Conservation (phyloP, 345 rosid species). For the Citrus hindsii region DNA sequence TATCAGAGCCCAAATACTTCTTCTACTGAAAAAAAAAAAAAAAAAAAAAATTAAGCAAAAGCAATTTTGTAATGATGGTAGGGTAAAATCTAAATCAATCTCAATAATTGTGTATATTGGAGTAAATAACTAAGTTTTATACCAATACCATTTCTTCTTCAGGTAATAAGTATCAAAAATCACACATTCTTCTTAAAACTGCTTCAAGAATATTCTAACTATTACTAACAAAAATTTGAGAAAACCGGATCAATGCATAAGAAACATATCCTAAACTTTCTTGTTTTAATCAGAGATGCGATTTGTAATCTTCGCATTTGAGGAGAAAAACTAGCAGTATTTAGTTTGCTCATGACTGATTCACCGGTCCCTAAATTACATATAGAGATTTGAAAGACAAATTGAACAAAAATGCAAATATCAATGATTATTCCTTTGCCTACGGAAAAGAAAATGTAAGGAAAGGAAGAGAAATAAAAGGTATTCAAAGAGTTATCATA, state of each 20-base stretch:
- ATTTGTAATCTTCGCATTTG: background rate
- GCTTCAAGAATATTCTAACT: background rate
- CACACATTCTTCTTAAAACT: background rate
- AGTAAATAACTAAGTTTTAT: background rate
- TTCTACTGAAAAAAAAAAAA: background rate
- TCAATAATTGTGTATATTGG: background rate
- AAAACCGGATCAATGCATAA: slow-evolving; percentile 1
- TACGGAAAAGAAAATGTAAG: background rate
- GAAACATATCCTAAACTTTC: background rate
- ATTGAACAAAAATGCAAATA: background rate
- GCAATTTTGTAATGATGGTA: background rate
- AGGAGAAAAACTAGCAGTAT: background rate
- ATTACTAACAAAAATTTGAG: background rate
- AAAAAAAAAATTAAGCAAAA: background rate
- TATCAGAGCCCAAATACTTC: background rate
- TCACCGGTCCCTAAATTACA: background rate
- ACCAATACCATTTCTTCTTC: background rate
- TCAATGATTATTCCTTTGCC: background rate
- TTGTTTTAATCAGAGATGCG: background rate
- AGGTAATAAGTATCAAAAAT: background rate
- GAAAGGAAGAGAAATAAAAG: background rate
- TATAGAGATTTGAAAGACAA: background rate
- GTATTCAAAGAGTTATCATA: background rate
- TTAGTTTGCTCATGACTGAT: background rate
- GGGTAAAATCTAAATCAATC: background rate